Evolutionary conservation across 805 yeast genomes (phyloP), one percentile per base, ranked within the genome.

Genomic region (Candida jianshihensis): DNA sequence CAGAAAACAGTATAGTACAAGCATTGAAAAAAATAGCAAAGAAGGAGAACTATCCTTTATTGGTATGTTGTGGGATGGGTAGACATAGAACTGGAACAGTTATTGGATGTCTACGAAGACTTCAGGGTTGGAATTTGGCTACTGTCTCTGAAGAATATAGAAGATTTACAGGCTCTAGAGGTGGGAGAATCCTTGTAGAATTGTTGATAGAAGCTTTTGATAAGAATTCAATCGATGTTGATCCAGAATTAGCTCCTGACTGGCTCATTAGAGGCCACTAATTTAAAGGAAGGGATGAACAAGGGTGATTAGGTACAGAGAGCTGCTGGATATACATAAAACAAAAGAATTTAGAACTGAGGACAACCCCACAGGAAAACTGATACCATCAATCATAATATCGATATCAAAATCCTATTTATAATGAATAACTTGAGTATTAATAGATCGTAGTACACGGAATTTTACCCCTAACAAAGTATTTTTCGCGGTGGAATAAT

Each of bases 11-110:
- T 17, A 87, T 90, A 36, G 73, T 75, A 19, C 78, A 77, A 42
- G 95, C 96, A 1, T 61, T 90, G 42, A 82, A 80, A 42, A 69
- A 87, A 24, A 82, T 90, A 15, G 74, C 80, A 30, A 73, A 85
- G 48, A 71, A 71, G 43, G 70, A 74, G n/a, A 76, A 78, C 55
- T 85, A 86, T 51, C 97, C 98, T 0, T 51, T 92, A 42, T 63
- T 92, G 34, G 89, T 89, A 5, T 92, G 97, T 58, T 92, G 97
- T 51, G 96, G 97, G 12, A 92, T 92, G 98, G 98, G 98, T 0
- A 68, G 98, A 47, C 98, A 90, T 59, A 70, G 98, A 46, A 89
- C 97, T 0, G 98, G 98, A 1, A 89, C 97, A 0, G 96, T 92
- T 4, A 77, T 92, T 41, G 98, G 98, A 1, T 90, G 98, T 58